phyloP scores from a whole-genome alignment of 179 eudicot species.

The Silene coronaria region DNA sequence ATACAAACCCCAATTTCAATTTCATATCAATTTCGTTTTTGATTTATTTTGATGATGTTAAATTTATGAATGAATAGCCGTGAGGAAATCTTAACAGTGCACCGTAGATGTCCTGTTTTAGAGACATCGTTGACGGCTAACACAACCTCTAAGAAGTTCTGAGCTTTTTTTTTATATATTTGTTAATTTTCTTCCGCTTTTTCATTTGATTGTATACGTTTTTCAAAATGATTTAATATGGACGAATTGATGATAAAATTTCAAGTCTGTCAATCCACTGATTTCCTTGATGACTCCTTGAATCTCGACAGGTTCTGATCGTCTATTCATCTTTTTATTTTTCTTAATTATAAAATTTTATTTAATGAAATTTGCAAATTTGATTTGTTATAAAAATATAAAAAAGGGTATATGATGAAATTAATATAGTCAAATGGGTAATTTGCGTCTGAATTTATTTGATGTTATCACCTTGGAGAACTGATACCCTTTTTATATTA shows the following conservation, averaged over 20 bases:
- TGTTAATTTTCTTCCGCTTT: no score
- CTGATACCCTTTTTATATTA: constrained; percentile 41
- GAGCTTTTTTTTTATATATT: constrained; percentile 34
- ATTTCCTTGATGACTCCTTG: constrained; percentile 55
- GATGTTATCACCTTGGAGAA: constrained; percentile 83
- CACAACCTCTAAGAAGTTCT: constrained; percentile 91
- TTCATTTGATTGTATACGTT: background rate
- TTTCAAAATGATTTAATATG: background rate
- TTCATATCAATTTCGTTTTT: no score
- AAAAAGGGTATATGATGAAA: constrained; percentile 49
- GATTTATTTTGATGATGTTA: no score
- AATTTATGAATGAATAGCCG: constrained; percentile 11
- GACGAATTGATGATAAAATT: constrained; percentile 55
- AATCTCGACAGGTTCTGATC: constrained; percentile 84
- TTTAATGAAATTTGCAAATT: background rate
- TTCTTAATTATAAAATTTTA: background rate
- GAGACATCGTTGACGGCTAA: constrained; percentile 45
- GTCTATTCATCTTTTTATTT: background rate
- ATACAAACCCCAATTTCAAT: no score
- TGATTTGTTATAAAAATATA: background rate
- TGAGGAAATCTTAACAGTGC: constrained; percentile 40
- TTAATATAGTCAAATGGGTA: constrained; percentile 57
- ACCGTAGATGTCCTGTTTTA: constrained; percentile 28
- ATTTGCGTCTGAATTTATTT: constrained; percentile 72
- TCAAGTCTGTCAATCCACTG: constrained; percentile 88